Percentiles rank a stretch among this genome's conserved stretches.
Conservation (phyloP, 441 rosid genomes). For the Breynia disticha region DNA sequence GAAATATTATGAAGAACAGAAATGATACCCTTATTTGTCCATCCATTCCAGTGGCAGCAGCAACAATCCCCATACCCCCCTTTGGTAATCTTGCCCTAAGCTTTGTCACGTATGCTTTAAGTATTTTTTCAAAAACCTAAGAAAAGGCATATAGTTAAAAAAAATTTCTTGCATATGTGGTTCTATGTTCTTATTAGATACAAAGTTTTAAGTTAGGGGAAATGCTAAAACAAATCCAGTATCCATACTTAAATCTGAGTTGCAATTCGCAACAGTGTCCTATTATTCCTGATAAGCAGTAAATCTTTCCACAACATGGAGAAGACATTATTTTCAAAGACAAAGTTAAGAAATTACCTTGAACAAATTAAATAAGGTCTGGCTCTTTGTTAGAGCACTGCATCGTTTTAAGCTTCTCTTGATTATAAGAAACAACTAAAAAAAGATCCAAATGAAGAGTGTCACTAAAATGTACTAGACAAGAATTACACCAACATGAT, state of each 20-base stretch:
- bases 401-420: conserved; percentile 98
- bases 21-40: conserved; percentile 81
- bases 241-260: no score
- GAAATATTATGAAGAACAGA: background rate
- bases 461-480: conserved; percentile 4
- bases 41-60: conserved; percentile 98
- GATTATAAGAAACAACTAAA: conserved; percentile 81
- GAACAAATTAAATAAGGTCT: conserved; percentile 78
- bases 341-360: conserved; percentile 51
- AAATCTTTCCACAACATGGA: background rate
- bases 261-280: no score
- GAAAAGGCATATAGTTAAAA: background rate
- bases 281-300: background rate
- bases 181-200: background rate
- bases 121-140: conserved; percentile 93
- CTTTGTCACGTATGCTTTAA: conserved; percentile 92
- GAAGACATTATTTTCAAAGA: conserved; percentile 7
- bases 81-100: conserved; percentile 83
- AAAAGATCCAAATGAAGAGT: conserved; percentile 13
- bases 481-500: conserved; percentile 5
- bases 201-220: background rate
- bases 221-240: no score
- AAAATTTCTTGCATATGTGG: background rate
- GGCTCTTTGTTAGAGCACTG: conserved; percentile 81
- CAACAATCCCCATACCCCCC: conserved; percentile 95